phyloP scores from a whole-genome alignment of 139 green algal species.

The Closterium sp. region DNA sequence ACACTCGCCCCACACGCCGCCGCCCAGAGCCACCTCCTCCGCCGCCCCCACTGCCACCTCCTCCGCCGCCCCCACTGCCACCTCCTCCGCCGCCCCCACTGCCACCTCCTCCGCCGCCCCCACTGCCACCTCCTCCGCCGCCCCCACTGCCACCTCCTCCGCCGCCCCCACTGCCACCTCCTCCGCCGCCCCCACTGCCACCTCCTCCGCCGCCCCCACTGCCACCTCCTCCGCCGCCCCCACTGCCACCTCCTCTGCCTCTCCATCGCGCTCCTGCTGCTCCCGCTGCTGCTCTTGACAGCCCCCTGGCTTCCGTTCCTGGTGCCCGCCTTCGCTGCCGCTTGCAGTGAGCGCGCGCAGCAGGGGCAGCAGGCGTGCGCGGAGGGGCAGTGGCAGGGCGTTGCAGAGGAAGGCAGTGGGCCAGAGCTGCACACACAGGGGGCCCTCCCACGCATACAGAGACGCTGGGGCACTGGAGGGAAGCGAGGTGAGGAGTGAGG shows the following conservation, averaged over 20 bases:
- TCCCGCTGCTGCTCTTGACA: too few relatives aligned
- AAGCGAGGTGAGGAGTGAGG: not conserved
- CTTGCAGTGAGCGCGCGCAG: not conserved
- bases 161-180: too few relatives aligned
- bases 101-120: too few relatives aligned
- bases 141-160: too few relatives aligned
- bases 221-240: not conserved
- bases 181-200: too few relatives aligned
- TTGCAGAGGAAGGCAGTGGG: not conserved
- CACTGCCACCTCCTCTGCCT: not conserved
- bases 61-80: too few relatives aligned
- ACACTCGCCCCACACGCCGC: not conserved
- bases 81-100: too few relatives aligned
- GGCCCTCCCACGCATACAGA: too few relatives aligned
- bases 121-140: too few relatives aligned
- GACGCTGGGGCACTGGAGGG: not conserved
- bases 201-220: too few relatives aligned
- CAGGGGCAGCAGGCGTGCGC: not conserved
- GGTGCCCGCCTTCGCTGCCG: not conserved
- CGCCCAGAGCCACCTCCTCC: not conserved
- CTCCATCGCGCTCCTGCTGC: not conserved
- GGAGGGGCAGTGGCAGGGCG: not conserved
- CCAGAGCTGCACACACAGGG: not conserved
- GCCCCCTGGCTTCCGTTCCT: not conserved
- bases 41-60: too few relatives aligned